phyloP scores from a whole-genome alignment of 2,329 filamentous ascomycete species.

The Aspergillus brasiliensis region DNA sequence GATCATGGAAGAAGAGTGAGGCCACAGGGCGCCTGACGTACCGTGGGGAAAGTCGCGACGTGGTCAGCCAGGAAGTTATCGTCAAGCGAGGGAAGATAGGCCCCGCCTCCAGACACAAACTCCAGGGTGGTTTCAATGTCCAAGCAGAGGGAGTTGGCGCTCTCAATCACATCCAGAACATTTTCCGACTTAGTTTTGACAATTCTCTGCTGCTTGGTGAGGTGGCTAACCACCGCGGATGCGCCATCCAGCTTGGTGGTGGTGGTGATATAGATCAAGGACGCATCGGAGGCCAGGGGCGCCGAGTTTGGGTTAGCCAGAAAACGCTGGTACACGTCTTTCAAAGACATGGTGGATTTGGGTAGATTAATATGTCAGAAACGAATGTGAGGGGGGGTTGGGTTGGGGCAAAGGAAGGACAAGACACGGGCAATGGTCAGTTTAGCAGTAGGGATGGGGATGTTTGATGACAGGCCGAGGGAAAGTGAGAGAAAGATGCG shows the following conservation, averaged over 20 bases:
- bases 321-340: slow-evolving; percentile 68
- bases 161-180: slow-evolving; percentile 73
- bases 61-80: slow-evolving; percentile 92
- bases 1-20: background rate
- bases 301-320: slow-evolving; percentile 66
- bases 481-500: background rate
- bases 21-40: slow-evolving; percentile 63
- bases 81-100: slow-evolving; percentile 84
- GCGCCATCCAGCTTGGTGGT: slow-evolving; percentile 72
- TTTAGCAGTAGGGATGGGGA: slow-evolving; percentile 13
- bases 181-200: slow-evolving; percentile 83
- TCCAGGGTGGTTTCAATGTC: slow-evolving; percentile 83
- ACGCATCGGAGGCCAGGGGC: slow-evolving; percentile 65
- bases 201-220: slow-evolving; percentile 69
- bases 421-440: slow-evolving; percentile 14
- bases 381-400: slow-evolving; percentile 11
- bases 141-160: slow-evolving; percentile 66
- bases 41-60: slow-evolving; percentile 76
- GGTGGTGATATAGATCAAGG: slow-evolving; percentile 87
- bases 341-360: slow-evolving; percentile 42
- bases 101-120: slow-evolving; percentile 77
- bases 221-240: slow-evolving; percentile 79
- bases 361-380: slow-evolving; percentile 2
- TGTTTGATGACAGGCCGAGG: slow-evolving; percentile 10
- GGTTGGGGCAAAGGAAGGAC: slow-evolving; percentile 12